Evolutionary conservation across 345 rosid genomes (phyloP).

Genomic region (Citrus glauca): DNA sequence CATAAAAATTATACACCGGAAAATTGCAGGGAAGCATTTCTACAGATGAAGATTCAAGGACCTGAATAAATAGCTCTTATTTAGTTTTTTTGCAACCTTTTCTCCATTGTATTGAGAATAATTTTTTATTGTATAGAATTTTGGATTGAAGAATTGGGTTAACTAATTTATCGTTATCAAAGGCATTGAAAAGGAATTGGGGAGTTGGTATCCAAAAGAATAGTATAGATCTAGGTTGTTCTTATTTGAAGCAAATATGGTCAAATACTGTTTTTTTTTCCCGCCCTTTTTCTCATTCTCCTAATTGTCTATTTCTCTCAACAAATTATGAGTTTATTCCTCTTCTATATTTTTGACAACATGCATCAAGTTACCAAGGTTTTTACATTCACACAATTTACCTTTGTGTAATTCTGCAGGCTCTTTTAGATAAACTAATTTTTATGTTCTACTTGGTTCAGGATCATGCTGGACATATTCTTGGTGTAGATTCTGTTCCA

Average conservation of each 20-base stretch:
- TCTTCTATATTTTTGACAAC: background rate
- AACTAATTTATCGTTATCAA: background rate
- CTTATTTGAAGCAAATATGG: background rate
- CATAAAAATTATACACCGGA: background rate
- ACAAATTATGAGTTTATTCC: background rate
- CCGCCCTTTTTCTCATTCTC: background rate
- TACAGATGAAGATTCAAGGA: background rate
- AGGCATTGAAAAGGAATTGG: background rate
- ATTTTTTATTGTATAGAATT: background rate
- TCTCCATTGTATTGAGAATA: background rate
- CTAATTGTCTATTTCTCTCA: background rate
- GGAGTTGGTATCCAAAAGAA: background rate
- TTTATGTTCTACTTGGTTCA: conserved; percentile 27
- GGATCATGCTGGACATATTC: conserved; percentile 98
- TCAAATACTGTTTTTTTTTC: background rate
- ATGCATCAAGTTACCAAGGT: background rate
- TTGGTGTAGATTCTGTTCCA: conserved; percentile 77
- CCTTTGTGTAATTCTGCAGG: background rate
- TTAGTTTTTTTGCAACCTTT: background rate
- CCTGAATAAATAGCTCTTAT: background rate
- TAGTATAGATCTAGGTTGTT: background rate
- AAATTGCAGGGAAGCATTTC: background rate
- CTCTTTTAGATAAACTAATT: background rate
- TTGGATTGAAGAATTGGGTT: background rate
- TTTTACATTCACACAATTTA: background rate